These are phyloP conservation scores for Fusarium sulawesiense DNA, from an alignment of 2,329 filamentous ascomycete species.

Conservation along the genomic window DNA sequence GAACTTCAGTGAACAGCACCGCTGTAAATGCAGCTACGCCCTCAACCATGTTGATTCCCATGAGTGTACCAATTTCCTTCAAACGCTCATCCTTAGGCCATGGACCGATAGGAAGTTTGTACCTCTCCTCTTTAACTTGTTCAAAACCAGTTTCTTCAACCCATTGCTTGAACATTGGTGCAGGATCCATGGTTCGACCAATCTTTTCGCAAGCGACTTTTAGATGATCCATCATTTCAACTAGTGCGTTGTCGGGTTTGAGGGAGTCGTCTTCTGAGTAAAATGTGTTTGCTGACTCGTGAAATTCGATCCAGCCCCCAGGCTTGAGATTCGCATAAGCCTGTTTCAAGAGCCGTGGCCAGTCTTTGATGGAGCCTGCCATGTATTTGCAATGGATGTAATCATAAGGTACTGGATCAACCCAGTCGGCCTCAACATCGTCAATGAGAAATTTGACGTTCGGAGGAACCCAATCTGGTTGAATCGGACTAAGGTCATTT, in stretches of 20 bases:
- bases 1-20: slow-evolving; percentile 52
- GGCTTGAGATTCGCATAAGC: slow-evolving; percentile 54
- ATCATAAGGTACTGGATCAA: slow-evolving; percentile 43
- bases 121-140: slow-evolving; percentile 47
- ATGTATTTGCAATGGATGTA: slow-evolving; percentile 53
- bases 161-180: slow-evolving; percentile 46
- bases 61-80: slow-evolving; percentile 49
- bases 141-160: slow-evolving; percentile 52
- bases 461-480: slow-evolving; percentile 62
- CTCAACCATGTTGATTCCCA: slow-evolving; percentile 52
- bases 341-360: slow-evolving; percentile 43
- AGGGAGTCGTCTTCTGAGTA: slow-evolving; percentile 56
- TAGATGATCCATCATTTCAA: slow-evolving; percentile 45
- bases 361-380: slow-evolving; percentile 50
- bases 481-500: slow-evolving; percentile 57
- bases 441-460: slow-evolving; percentile 70
- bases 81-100: slow-evolving; percentile 52
- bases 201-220: slow-evolving; percentile 44
- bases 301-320: slow-evolving; percentile 61
- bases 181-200: slow-evolving; percentile 48
- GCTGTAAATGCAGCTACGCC: slow-evolving; percentile 55
- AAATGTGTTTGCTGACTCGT: slow-evolving; percentile 54
- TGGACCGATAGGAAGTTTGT: slow-evolving; percentile 51
- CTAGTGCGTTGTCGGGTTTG: slow-evolving; percentile 50
- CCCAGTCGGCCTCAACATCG: slow-evolving; percentile 68